Percentiles rank a stretch among this genome's conserved stretches.
phyloP scores from a whole-genome alignment of 2,329 filamentous ascomycete species.

The Monosporascus sp. region DNA sequence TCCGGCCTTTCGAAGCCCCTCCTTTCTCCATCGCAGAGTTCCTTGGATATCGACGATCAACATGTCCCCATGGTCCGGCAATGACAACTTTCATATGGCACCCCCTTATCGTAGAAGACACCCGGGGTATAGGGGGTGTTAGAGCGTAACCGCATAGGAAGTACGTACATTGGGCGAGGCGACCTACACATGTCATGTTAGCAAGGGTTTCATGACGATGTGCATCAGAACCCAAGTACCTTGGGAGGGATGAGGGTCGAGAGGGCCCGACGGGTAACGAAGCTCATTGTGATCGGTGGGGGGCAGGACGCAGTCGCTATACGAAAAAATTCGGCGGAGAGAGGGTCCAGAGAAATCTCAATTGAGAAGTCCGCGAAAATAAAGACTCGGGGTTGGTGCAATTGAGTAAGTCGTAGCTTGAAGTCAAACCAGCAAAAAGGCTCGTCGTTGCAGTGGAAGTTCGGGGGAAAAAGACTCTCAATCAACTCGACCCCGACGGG shows the following conservation, averaged over 20 bases:
- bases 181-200: conserved; percentile 52
- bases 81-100: neutral
- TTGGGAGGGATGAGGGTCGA: conserved; percentile 99
- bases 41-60: no score
- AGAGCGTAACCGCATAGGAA: neutral
- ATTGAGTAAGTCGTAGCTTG: conserved; percentile 1
- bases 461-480: conserved; percentile 46
- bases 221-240: conserved; percentile 45
- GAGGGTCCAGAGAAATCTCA: conserved; percentile 27
- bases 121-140: conserved; percentile 2
- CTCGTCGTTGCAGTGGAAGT: conserved; percentile 10
- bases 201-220: neutral
- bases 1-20: neutral
- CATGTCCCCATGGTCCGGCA: no score
- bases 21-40: neutral
- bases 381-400: conserved; percentile 14
- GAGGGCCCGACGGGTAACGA: conserved; percentile 82
- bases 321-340: conserved; percentile 18
- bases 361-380: conserved; percentile 20
- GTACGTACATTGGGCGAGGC: conserved; percentile 76
- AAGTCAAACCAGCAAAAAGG: conserved; percentile 2
- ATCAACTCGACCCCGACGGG: conserved; percentile 24
- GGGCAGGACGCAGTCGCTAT: conserved; percentile 9
- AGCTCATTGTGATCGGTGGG: conserved; percentile 72
- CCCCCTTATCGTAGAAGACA: neutral